phyloP scores from a whole-genome alignment of 331 rosid species.

The Erythrophleum ivorense region DNA sequence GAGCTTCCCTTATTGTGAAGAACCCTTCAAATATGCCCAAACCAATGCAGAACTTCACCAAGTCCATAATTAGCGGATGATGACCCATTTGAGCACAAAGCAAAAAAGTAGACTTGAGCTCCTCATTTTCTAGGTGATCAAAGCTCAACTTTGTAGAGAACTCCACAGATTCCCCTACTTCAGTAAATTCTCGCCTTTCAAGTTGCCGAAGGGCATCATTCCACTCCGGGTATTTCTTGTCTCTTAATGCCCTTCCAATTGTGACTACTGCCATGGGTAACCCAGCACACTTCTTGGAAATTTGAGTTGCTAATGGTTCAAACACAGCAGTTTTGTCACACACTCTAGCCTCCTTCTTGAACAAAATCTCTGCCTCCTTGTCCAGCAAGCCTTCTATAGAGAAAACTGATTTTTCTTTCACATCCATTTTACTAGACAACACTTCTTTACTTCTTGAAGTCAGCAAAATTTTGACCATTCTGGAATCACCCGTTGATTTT shows the following conservation, averaged over 20 bases:
- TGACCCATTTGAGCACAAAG: conserved; percentile 37
- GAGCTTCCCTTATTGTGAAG: not conserved
- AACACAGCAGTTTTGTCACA: not conserved
- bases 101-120: conserved; percentile 8
- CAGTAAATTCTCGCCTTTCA: not conserved
- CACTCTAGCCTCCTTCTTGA: not conserved
- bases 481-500: not conserved
- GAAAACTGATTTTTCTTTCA: not conserved
- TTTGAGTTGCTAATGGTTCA: not conserved
- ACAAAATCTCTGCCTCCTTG: not conserved
- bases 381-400: not conserved
- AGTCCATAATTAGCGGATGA: not conserved
- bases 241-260: conserved; percentile 15
- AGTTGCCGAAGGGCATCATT: not conserved
- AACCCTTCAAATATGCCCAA: conserved; percentile 22
- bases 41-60: conserved; percentile 33
- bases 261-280: conserved; percentile 28
- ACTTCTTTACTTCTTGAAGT: not conserved
- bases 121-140: conserved; percentile 10
- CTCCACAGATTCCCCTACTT: not conserved
- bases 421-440: not conserved
- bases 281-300: conserved; percentile 5
- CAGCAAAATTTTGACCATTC: conserved; percentile 10
- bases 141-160: conserved; percentile 3
- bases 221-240: not conserved